Conservation (phyloP, 352 stramenopile genomes). For the Globisporangium perplexum region DNA sequence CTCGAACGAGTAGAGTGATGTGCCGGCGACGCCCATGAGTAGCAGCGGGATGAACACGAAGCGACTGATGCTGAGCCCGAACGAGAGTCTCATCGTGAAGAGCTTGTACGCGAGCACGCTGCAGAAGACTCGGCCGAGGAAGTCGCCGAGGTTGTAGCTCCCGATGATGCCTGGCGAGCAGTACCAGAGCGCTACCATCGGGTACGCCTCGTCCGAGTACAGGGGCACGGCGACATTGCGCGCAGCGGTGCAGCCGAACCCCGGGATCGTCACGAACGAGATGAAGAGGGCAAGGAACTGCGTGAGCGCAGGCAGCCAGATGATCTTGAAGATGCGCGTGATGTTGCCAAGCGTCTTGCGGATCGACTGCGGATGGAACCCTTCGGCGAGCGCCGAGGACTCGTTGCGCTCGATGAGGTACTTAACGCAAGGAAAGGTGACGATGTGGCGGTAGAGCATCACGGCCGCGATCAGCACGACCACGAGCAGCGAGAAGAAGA, state of each 20-base stretch:
- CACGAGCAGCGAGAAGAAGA: slow-evolving; percentile 56
- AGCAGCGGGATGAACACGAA: slow-evolving; percentile 53
- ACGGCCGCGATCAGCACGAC: slow-evolving; percentile 41
- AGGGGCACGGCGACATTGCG: slow-evolving; percentile 22
- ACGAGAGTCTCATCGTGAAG: slow-evolving; percentile 42
- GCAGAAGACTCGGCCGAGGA: slow-evolving; percentile 45
- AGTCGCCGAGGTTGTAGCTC: slow-evolving; percentile 61
- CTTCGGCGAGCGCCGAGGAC: slow-evolving; percentile 19
- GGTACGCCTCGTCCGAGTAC: slow-evolving; percentile 17
- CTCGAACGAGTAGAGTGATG: slow-evolving; percentile 47
- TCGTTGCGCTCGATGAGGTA: slow-evolving; percentile 54
- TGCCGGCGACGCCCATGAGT: slow-evolving; percentile 43
- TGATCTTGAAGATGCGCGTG: slow-evolving; percentile 39
- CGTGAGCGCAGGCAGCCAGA: slow-evolving; percentile 35
- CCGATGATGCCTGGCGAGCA: slow-evolving; percentile 47
- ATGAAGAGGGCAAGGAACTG: slow-evolving; percentile 64
- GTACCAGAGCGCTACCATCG: slow-evolving; percentile 32
- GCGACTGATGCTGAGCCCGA: slow-evolving; percentile 33
- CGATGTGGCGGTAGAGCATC: slow-evolving; percentile 33
- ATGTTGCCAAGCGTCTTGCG: slow-evolving; percentile 30
- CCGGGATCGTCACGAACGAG: slow-evolving; percentile 41
- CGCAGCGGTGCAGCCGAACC: slow-evolving; percentile 40
- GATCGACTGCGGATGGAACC: slow-evolving; percentile 23
- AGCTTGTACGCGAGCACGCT: slow-evolving; percentile 43
- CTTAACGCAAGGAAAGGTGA: slow-evolving; percentile 31